Evolutionary conservation across 2,329 filamentous ascomycete genomes (phyloP), one percentile per base, ranked within the genome.

Genomic region (Ciborinia camelliae): DNA sequence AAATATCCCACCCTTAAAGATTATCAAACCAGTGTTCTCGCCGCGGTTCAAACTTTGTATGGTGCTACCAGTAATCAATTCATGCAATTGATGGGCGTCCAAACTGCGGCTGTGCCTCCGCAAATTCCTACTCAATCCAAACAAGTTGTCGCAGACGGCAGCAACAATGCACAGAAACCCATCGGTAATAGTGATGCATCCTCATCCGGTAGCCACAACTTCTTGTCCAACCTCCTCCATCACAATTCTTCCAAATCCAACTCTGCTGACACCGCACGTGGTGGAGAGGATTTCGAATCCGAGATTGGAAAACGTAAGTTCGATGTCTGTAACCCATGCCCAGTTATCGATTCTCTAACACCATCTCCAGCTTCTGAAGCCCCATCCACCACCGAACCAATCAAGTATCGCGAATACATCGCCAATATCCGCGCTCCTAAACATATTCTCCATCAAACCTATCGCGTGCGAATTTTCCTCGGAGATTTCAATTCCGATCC

Each of bases 391-490:
- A 8, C 15, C 1, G 35, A 0, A 51, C 37, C 35, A 18, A 59
- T 26, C 15, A 59, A 69, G 32, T 76, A 76, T 65, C 70, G 67
- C 1, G 73, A 77, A 68, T 78, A 76, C 64, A 74, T 77, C 30
- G 71, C 70, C 39, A 77, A 77, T 59, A 67, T 78, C 61, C 74
- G 73, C 61, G 73, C 74, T 37, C 68, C 72, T 28, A 78, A 77
- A 64, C 73, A 76, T 59, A 70, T 72, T 20, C 72, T 77, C 41
- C 67, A 68, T 2, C 73, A 74, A 65, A 74, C 74, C 2, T 78
- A 76, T 70, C 73, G 71, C 47, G 72, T 78, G 23, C 73, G 76
- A 65, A 63, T 78, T 55, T 77, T 78, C 70, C 70, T 78, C 3
- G 77, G 76, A 5, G 70, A 71, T 9, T 76, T 77, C 62, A 60